A percentile compares a stretch with the other conserved stretches of the same genome.
Conservation (phyloP, 805 yeast species). For the Schwanniomyces occidentalis region DNA sequence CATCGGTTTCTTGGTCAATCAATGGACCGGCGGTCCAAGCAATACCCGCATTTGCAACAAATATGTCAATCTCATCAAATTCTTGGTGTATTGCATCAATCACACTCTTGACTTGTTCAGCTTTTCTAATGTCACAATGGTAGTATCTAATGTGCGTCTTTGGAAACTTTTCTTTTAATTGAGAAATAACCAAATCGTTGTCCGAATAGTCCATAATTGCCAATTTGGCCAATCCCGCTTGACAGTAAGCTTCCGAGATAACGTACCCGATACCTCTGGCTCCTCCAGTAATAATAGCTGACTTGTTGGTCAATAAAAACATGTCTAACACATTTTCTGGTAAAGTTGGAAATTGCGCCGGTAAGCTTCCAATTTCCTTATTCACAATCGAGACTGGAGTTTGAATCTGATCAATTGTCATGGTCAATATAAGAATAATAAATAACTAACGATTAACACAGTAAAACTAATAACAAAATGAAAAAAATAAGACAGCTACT, state of each 20-base stretch:
- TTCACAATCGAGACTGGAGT: constrained; percentile 27
- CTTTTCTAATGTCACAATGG: constrained; percentile 41
- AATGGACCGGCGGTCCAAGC: constrained; percentile 48
- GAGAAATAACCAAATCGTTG: constrained; percentile 26
- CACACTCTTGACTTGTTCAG: constrained; percentile 35
- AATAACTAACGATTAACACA: too few relatives aligned
- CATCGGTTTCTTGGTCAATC: constrained; percentile 45
- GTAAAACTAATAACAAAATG: too few relatives aligned
- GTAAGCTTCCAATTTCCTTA: constrained; percentile 39
- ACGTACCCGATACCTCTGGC: constrained; percentile 39
- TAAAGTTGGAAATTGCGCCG: constrained; percentile 34
- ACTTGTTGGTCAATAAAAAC: constrained; percentile 30
- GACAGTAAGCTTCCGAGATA: constrained; percentile 37
- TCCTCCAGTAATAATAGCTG: constrained; percentile 40
- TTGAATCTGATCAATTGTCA: constrained; percentile 25
- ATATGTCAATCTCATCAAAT: constrained; percentile 41
- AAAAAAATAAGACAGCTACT: background rate
- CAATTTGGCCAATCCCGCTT: constrained; percentile 35
- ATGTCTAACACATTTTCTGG: constrained; percentile 27
- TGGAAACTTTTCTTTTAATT: constrained; percentile 30
- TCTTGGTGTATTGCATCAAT: constrained; percentile 29
- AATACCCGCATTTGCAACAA: constrained; percentile 49
- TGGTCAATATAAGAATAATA: too few relatives aligned
- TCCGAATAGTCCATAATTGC: constrained; percentile 42
- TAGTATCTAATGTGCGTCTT: constrained; percentile 31